Conservation (phyloP, 352 stramenopile genomes). For the Globisporangium rhizosaccharum region DNA sequence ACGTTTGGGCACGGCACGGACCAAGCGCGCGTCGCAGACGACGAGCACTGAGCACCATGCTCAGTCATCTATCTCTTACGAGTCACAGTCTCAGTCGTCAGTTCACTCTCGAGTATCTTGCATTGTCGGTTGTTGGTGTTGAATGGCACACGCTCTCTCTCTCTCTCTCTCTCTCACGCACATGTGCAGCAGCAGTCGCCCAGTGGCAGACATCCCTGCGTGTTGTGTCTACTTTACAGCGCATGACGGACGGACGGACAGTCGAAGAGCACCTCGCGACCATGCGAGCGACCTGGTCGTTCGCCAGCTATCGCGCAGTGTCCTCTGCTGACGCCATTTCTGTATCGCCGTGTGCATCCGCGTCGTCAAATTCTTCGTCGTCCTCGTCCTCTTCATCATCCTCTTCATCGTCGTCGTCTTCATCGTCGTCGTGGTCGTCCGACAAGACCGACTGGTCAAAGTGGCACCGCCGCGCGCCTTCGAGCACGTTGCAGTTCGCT, state of each 20-base stretch:
- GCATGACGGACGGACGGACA: background rate
- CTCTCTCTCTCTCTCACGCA: background rate
- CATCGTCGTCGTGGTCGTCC: constrained; percentile 48
- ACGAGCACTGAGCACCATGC: constrained; percentile 34
- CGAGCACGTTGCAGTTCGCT: constrained; percentile 82
- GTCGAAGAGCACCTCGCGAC: background rate
- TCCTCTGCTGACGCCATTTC: constrained; percentile 15
- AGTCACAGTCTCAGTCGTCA: background rate
- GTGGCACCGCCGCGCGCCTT: constrained; percentile 48
- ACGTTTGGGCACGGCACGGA: constrained; percentile 74
- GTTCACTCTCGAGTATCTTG: background rate
- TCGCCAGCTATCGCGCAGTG: constrained; percentile 6
- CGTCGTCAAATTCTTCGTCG: constrained; percentile 23
- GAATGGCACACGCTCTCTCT: no score
- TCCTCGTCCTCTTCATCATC: constrained; percentile 33
- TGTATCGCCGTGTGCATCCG: constrained; percentile 24
- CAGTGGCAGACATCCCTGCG: background rate
- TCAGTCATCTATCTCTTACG: background rate
- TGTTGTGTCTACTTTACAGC: background rate
- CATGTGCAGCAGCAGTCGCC: background rate
- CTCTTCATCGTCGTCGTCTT: constrained; percentile 36
- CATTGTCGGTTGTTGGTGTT: no score
- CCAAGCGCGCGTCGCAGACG: constrained; percentile 55
- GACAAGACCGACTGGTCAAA: constrained; percentile 53
- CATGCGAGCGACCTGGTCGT: constrained; percentile 13